A percentile compares a stretch with the other conserved stretches of the same genome.
These are phyloP conservation scores for Lagerstroemia speciosa DNA, from an alignment of 345 rosid genomes.

Conservation along the genomic window DNA sequence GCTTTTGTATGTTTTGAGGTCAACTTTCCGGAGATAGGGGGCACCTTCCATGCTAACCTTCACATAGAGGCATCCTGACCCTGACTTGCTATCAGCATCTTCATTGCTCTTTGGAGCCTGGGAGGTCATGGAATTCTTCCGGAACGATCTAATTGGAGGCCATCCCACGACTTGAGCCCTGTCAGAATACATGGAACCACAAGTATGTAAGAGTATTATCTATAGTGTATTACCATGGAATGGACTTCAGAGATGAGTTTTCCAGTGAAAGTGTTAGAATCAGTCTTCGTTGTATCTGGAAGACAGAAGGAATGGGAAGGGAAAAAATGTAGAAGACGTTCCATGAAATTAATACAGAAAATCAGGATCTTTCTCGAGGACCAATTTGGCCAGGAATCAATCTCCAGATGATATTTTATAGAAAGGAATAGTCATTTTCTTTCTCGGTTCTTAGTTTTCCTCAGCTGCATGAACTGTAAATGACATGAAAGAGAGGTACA, in stretches of 20 bases:
- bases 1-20: conserved; percentile 57
- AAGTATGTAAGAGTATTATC: background rate
- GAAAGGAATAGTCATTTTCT: background rate
- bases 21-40: conserved; percentile 86
- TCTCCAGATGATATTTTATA: background rate
- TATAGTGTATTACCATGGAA: background rate
- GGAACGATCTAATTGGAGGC: conserved; percentile 89
- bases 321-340: background rate
- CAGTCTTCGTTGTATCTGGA: background rate
- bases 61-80: conserved; percentile 32
- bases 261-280: background rate
- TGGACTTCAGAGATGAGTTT: background rate
- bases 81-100: conserved; percentile 8
- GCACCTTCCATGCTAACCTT: conserved; percentile 96
- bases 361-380: background rate
- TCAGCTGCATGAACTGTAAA: background rate
- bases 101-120: conserved; percentile 9
- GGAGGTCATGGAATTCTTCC: conserved; percentile 49
- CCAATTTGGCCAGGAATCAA: background rate
- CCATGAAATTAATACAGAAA: background rate
- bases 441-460: background rate
- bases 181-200: background rate
- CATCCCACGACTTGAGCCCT: conserved; percentile 95
- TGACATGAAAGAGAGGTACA: too few relatives aligned
- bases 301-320: background rate